Base-by-base conservation (phyloP, 2,329 filamentous ascomycete genomes). In the Aspergillus neoniger region DNA sequence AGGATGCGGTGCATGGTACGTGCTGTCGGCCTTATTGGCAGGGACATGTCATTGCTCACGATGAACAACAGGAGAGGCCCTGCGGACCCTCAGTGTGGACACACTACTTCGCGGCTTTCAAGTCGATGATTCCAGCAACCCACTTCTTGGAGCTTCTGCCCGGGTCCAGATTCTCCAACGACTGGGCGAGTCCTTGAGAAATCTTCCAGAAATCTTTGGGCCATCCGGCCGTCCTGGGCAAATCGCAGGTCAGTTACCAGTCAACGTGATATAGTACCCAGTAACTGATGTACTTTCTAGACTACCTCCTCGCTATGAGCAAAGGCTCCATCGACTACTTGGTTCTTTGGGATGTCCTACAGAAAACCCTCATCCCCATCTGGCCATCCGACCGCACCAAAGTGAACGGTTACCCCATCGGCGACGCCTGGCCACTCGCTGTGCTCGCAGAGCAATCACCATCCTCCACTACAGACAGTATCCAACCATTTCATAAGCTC, bases 401-500 rank as follows among this genome's bases (percentile, higher is more conserved):
- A 0, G 65, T 83, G 4, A 65, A 72, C 1, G 80, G 77, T 5
- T 62, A 70, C 2, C 80, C 81, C 0, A 76, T 84, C 14, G 82
- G 82, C 2, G 82, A 84, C 62, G 81, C 82, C 5, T 84, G 82
- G 82, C 81, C 81, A 4, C 69, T 84, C 0, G 43, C 63, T 28
- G 58, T 62, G 1, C 62, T 71, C 2, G 58, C 58, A 1, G 62
- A 62, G 52, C 38, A 58, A 21, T 62, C 67, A n/a, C 60, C 58
- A 10, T 63, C 64, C 19, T 15, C 55, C 2, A 12, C 17, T 15
- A 25, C 47, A 17, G 23, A 57, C 7, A 32, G 43, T 10, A 84
- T 85, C 12, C 79, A 83, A 5, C 83, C 83, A 0, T 84, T 85
- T 68, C 85, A 87, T 69, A 86, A 86, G 64, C 80, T 91, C 8